Evolutionary conservation across 305 asterid species (phyloP), one percentile per base, ranked within the genome.

Genomic region (Solanum chacoense): DNA sequence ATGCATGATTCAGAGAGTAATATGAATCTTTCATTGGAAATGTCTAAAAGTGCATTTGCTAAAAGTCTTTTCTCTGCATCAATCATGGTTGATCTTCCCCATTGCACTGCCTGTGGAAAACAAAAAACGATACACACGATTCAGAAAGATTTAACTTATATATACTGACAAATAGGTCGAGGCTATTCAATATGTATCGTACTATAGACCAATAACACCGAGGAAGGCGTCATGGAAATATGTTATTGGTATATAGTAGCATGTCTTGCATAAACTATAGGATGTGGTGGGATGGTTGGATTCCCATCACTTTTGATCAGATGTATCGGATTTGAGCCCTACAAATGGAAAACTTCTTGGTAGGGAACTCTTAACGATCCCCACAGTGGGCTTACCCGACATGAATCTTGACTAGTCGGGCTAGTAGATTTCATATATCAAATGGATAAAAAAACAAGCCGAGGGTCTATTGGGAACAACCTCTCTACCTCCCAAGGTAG

Each of bases 1-100:
- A 94, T 95, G 94, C 98, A 94, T 11, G 97, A 89, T 85, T 95
- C 97, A 0, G 97, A 95, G 84, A 95, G 90, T 31, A 94, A 91
- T 22, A 95, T 42, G 36, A 94, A 95, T 91, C 96, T 92, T 79
- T 94, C 92, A 72, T 94, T 94, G 7, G 94, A 87, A 75, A 91
- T 91, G 89, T 94, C 96, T 6, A 95, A 94, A 0, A 95, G 94
- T 6, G 97, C 97, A 65, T 93, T 94, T 11, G 96, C 95, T 87
- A 94, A 87, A 13, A 94, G 95, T 0, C 96, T 93, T 72, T 94
- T 93, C 29, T 95, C 95, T 10, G 97, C 96, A 71, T 95, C 96
- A 16, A 94, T 91, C 96, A 94, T 94, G 32, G 93, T 92, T n/a
- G 93, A 24, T 85, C 28, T 93, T 88, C 96, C 98, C 96, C 98